Conservation (phyloP, 106 monocot genomes). For the Dioscorea zingiberensis region DNA sequence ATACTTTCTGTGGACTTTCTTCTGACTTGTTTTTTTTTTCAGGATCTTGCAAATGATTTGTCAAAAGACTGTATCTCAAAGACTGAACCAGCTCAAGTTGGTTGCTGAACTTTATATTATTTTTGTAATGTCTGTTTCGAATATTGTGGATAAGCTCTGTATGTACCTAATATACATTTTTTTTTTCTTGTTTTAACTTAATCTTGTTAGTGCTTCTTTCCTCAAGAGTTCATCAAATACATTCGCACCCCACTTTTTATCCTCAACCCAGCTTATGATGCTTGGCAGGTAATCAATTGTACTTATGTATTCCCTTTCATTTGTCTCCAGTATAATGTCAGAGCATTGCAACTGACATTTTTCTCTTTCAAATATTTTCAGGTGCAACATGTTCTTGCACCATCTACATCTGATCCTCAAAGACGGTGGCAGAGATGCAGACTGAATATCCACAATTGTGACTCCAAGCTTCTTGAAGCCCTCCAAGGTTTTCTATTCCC, state of each 20-base stretch:
- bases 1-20: background rate
- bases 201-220: slow-evolving; percentile 74
- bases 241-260: slow-evolving; percentile 77
- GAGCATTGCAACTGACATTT: background rate
- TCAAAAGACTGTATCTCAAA: slow-evolving; percentile 43
- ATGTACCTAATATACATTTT: background rate
- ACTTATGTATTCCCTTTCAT: background rate
- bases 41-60: slow-evolving; percentile 56
- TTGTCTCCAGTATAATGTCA: background rate
- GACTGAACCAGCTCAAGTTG: slow-evolving; percentile 54
- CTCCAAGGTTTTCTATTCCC: slow-evolving; percentile 49
- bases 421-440: slow-evolving; percentile 58
- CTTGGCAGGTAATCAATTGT: slow-evolving; percentile 70
- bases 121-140: background rate
- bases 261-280: slow-evolving; percentile 86
- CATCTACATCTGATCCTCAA: slow-evolving; percentile 51
- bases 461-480: slow-evolving; percentile 46
- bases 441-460: slow-evolving; percentile 57
- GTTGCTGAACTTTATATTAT: background rate
- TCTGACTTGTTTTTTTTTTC: slow-evolving; percentile 9
- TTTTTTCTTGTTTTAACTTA: background rate
- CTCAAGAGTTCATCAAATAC: slow-evolving; percentile 61
- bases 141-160: too few species aligned
- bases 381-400: slow-evolving; percentile 71
- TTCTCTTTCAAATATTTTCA: slow-evolving; percentile 13